Base-by-base conservation (phyloP, 2,329 filamentous ascomycete genomes). In the Talaromyces sp. region DNA sequence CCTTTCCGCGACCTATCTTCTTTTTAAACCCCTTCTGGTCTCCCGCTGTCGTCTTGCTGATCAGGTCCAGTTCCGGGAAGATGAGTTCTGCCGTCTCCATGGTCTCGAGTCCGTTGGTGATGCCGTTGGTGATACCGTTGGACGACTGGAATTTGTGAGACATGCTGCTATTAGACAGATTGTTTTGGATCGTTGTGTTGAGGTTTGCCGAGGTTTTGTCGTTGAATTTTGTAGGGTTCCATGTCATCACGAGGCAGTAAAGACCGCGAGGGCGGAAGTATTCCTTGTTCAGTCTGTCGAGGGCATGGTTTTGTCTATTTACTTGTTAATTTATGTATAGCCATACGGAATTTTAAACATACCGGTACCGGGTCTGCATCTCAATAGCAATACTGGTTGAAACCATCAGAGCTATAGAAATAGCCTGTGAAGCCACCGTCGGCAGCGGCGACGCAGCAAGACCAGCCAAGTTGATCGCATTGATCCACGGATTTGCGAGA, bases 191-290 rank as follows among this genome's bases (percentile, higher is more conserved):
- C 4, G 51, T 30, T 0, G 55, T 25, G 36, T 58, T 55, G 15
- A 58, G 15, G 17, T 62, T 42, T 22, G 55, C 36, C 13, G 47
- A 25, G 5, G 55, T 54, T n/a, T 39, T 36, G 8, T 17, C 15
- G 19, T 42, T 49, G 22, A 25, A 28, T 32, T 49, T 32, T 22
- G 17, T 52, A n/a, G 60, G 30, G 30, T 62, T 51, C 49, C 77
- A 85, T 1, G 81, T 81, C 72, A 87, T 79, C 42, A 88, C 75
- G 22, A 84, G 73, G 62, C 78, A 81, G 70, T 81, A 83, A 0
- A 87, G 75, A 0, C 85, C 85, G 1, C 78, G 78, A 0, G 85
- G 84, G 54, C 77, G 78, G 69, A 88, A 88, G 62, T 85, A 80
- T 3, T 82, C 75, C 9, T 80, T 75, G 66, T 87, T 88, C 66